phyloP scores from a whole-genome alignment of 2,329 filamentous ascomycete genomes.

The Didymella lethalis region DNA sequence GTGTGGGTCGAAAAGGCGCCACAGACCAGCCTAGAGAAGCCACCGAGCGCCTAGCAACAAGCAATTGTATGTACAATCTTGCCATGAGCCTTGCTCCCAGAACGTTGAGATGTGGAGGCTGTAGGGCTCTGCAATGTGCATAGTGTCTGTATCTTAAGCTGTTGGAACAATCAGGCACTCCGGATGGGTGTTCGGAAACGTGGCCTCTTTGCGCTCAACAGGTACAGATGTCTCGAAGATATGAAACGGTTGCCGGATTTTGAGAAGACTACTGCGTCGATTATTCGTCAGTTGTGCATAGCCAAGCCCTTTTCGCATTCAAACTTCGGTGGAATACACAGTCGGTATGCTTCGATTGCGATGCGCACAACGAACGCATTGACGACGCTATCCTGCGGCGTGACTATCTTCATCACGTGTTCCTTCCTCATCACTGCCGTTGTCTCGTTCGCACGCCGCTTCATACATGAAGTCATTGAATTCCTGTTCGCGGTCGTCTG shows the following conservation, averaged over 20 bases:
- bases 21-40: neutral
- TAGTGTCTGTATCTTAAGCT: neutral
- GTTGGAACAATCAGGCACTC: too few species aligned
- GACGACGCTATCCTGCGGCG: neutral
- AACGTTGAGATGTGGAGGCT: neutral
- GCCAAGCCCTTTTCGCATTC: neutral
- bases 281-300: neutral
- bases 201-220: neutral
- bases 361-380: neutral
- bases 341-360: neutral
- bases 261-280: neutral
- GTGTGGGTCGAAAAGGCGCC: neutral
- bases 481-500: slow-evolving; percentile 2
- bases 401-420: too few species aligned
- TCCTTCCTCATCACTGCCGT: neutral
- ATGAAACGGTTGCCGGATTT: neutral
- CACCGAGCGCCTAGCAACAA: neutral
- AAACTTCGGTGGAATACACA: neutral
- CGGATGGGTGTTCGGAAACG: neutral
- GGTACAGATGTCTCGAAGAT: neutral
- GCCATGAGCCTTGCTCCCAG: too few species aligned
- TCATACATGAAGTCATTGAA: slow-evolving; percentile 3
- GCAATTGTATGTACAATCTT: neutral
- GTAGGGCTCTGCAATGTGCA: neutral
- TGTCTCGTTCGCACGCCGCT: neutral